Conservation (phyloP, 768 basidiomycete species). For the Pleurotus tuber-regium region DNA sequence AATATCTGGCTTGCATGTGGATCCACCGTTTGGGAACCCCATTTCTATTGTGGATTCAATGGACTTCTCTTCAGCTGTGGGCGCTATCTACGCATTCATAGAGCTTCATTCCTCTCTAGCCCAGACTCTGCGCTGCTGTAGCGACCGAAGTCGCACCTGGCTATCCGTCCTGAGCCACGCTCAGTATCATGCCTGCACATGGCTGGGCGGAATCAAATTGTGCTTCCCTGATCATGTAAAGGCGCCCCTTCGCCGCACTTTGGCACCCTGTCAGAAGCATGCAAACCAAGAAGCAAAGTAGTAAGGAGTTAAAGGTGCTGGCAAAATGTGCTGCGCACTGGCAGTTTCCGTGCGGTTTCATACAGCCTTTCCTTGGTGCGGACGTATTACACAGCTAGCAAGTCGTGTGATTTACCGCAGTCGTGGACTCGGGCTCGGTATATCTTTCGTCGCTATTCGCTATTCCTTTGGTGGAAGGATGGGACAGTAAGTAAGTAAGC, state of each 20-base stretch:
- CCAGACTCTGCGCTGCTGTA: neutral
- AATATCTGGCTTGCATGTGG: neutral
- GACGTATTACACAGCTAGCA: too few relatives aligned
- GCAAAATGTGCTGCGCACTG: neutral
- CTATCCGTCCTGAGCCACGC: neutral
- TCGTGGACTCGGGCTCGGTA: too few relatives aligned
- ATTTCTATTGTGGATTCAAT: too few relatives aligned
- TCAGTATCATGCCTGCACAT: neutral
- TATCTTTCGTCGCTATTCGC: too few relatives aligned
- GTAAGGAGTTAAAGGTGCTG: neutral
- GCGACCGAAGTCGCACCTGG: neutral
- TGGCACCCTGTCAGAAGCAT: neutral
- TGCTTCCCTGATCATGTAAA: neutral
- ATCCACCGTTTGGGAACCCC: neutral
- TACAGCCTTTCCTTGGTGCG: neutral
- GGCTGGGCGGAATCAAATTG: neutral
- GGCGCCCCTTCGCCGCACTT: neutral
- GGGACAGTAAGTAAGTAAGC: too few relatives aligned
- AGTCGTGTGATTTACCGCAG: too few relatives aligned
- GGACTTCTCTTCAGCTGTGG: too few relatives aligned
- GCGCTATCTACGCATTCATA: too few relatives aligned
- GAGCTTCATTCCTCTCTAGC: too few relatives aligned
- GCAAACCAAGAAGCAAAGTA: neutral
- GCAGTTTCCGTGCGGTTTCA: neutral
- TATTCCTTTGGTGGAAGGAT: too few relatives aligned